phyloP scores from a whole-genome alignment of 83 land plant genomes.

The Thuja plicata region DNA sequence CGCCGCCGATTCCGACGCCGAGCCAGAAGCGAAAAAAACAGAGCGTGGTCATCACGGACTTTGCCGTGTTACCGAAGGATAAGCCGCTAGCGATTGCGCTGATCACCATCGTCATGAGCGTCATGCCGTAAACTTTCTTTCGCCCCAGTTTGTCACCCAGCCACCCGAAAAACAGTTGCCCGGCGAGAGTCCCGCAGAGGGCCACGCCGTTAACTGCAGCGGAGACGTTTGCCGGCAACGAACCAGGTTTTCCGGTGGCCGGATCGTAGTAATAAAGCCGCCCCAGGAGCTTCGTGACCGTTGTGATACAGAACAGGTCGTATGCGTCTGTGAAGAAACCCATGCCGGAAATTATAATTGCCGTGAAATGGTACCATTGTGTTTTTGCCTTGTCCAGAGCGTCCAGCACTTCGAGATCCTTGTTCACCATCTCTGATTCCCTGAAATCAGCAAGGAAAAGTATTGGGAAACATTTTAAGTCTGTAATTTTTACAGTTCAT shows the following conservation, averaged over 20 bases:
- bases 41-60: conserved; percentile 40
- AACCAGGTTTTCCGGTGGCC: conserved; percentile 32
- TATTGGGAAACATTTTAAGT: too few relatives aligned
- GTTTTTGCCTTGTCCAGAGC: conserved; percentile 45
- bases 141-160: conserved; percentile 40
- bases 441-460: background rate
- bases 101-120: conserved; percentile 33
- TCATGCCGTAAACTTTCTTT: conserved; percentile 33
- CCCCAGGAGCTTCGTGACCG: conserved; percentile 45
- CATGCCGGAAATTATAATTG: conserved; percentile 46
- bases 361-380: conserved; percentile 53
- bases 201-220: conserved; percentile 53
- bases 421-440: conserved; percentile 20
- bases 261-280: conserved; percentile 40
- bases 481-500: too few relatives aligned
- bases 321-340: conserved; percentile 59
- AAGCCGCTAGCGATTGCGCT: conserved; percentile 40
- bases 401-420: conserved; percentile 26
- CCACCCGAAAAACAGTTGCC: conserved; percentile 47
- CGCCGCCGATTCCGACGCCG: conserved; percentile 48
- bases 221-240: conserved; percentile 34
- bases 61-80: conserved; percentile 30
- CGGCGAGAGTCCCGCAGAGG: conserved; percentile 33
- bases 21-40: conserved; percentile 55
- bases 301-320: conserved; percentile 45